Percentiles rank a stretch among this genome's conserved stretches.
Evolutionary conservation across 169 alveolate genomes (phyloP).

Genomic region (Plasmodium vivax): DNA sequence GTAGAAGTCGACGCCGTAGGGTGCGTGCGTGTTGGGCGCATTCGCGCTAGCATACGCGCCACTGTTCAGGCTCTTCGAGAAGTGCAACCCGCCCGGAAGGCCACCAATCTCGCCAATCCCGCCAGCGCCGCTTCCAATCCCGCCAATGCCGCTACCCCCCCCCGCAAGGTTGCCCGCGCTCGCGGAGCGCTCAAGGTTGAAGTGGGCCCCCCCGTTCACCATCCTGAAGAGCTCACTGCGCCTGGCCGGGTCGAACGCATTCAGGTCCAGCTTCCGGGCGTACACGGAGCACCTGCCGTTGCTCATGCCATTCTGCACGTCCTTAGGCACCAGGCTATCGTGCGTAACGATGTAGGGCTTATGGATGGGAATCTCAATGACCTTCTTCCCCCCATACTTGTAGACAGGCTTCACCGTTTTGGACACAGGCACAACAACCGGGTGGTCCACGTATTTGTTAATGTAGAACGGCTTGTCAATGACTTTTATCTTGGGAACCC

Average conservation of each 20-base stretch:
- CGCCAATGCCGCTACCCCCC: not conserved
- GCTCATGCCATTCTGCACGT: constrained; percentile 22
- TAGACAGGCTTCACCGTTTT: constrained; percentile 81
- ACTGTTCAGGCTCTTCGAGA: constrained; percentile 44
- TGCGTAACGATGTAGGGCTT: constrained; percentile 84
- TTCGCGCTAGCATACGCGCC: not conserved
- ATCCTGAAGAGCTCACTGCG: constrained; percentile 32
- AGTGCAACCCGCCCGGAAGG: not conserved
- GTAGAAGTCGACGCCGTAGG: not conserved
- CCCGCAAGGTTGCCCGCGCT: constrained; percentile 22
- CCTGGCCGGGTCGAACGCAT: constrained; percentile 25
- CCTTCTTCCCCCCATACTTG: constrained; percentile 79
- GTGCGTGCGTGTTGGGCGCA: not conserved
- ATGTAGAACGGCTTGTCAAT: constrained; percentile 82
- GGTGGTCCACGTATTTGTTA: constrained; percentile 82
- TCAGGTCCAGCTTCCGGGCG: constrained; percentile 34
- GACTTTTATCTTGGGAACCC: constrained; percentile 79
- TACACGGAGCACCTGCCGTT: constrained; percentile 59
- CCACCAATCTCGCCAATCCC: not conserved
- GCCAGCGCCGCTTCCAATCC: not conserved
- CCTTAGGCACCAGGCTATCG: constrained; percentile 74
- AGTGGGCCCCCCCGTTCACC: constrained; percentile 27
- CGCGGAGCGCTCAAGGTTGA: constrained; percentile 46
- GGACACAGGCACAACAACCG: constrained; percentile 84
- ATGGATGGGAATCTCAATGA: constrained; percentile 84